Conservation (phyloP, 140 eudicot genomes). For the Stevia rebaudiana region DNA sequence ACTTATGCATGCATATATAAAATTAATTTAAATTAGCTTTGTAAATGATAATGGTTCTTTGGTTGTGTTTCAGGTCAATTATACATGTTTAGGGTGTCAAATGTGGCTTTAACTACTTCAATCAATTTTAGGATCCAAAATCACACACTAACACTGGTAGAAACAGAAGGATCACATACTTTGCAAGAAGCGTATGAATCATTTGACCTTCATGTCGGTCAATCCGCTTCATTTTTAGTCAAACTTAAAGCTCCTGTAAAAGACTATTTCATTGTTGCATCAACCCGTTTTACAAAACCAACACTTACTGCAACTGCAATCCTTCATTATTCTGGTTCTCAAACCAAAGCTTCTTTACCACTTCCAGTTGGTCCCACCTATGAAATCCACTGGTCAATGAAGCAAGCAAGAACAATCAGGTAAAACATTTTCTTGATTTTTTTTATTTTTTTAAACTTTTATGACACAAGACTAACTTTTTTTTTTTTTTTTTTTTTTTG, state of each 20-base stretch:
- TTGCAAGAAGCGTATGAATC: constrained; percentile 58
- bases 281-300: constrained; percentile 61
- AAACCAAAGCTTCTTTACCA: constrained; percentile 42
- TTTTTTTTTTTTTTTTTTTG: background rate
- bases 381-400: constrained; percentile 77
- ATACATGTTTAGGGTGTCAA: constrained; percentile 70
- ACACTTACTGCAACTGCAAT: constrained; percentile 46
- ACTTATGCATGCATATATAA: background rate
- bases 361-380: constrained; percentile 60
- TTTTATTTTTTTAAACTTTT: background rate
- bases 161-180: constrained; percentile 73
- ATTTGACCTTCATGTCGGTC: constrained; percentile 76
- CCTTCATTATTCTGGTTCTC: constrained; percentile 51
- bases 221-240: constrained; percentile 60
- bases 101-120: constrained; percentile 63
- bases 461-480: no score
- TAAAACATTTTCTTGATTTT: constrained; percentile 18
- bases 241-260: constrained; percentile 34
- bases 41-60: background rate
- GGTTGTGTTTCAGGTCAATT: constrained; percentile 39
- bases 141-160: constrained; percentile 53
- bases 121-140: constrained; percentile 71
- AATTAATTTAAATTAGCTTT: background rate
- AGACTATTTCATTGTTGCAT: constrained; percentile 70
- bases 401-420: constrained; percentile 85